A percentile compares a stretch with the other conserved stretches of the same genome.
Conservation (phyloP, 192 early-diverging fungal species). For the Backusella liffmaniae region DNA sequence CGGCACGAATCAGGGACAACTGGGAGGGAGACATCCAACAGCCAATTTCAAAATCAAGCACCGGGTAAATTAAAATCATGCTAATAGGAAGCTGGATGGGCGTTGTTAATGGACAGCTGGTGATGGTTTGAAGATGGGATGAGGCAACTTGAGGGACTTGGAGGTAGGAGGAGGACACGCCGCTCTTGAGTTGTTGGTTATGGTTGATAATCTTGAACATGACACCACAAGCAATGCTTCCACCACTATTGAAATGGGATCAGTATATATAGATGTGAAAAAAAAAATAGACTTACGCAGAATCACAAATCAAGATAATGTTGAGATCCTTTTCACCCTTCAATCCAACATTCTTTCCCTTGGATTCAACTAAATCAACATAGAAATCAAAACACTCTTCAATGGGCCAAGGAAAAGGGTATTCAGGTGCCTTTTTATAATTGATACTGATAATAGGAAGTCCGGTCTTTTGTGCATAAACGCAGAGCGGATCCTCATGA, state of each 20-base stretch:
- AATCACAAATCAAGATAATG: slow-evolving; percentile 85
- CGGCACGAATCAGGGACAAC: slow-evolving; percentile 59
- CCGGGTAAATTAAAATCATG: slow-evolving; percentile 84
- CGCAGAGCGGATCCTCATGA: slow-evolving; percentile 83
- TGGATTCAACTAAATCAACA: slow-evolving; percentile 66
- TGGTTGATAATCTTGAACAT: slow-evolving; percentile 74
- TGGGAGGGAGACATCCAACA: slow-evolving; percentile 86
- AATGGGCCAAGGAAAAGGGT: slow-evolving; percentile 87
- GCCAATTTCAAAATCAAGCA: slow-evolving; percentile 85
- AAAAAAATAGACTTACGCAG: slow-evolving; percentile 75
- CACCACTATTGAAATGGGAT: slow-evolving; percentile 57
- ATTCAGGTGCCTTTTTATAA: slow-evolving; percentile 95
- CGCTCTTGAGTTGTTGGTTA: slow-evolving; percentile 24
- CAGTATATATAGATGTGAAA: not conserved
- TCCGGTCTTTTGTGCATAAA: slow-evolving; percentile 70
- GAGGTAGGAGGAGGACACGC: slow-evolving; percentile 11
- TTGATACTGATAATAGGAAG: slow-evolving; percentile 80
- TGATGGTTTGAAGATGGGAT: not conserved
- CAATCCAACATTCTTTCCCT: slow-evolving; percentile 78
- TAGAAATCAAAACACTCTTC: slow-evolving; percentile 94
- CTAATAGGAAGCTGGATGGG: slow-evolving; percentile 67
- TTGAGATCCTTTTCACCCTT: slow-evolving; percentile 62
- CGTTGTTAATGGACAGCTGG: not conserved
- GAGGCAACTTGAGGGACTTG: not conserved
- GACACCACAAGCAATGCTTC: slow-evolving; percentile 76